These are phyloP conservation scores for Phytophthora chlamydospora DNA, from an alignment of 352 stramenopile genomes.

Conservation along the genomic window DNA sequence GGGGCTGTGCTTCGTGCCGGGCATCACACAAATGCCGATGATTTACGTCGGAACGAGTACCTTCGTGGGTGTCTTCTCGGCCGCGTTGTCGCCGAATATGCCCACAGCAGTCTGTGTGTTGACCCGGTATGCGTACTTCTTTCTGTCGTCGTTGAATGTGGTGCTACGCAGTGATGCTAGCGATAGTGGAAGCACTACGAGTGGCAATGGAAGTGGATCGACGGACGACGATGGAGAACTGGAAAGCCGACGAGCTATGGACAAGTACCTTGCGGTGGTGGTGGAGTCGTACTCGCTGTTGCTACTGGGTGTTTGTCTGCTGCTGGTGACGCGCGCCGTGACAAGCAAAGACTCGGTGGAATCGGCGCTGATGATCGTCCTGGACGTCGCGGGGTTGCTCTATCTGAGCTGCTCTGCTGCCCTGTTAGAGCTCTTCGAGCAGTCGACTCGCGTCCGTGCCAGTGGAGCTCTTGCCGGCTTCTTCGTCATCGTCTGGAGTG, in stretches of 20 bases:
- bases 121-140: constrained; percentile 57
- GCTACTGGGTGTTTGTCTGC: constrained; percentile 42
- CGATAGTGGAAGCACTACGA: constrained; percentile 3
- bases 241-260: constrained; percentile 25
- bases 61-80: constrained; percentile 46
- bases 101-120: constrained; percentile 52
- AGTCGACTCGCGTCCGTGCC: constrained; percentile 28
- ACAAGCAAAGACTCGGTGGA: constrained; percentile 72
- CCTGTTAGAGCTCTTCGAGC: constrained; percentile 59
- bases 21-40: constrained; percentile 38
- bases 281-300: constrained; percentile 66
- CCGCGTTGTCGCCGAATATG: constrained; percentile 50
- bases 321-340: constrained; percentile 54
- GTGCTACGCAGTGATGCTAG: constrained; percentile 35
- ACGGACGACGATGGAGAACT: constrained; percentile 5
- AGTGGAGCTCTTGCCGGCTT: constrained; percentile 51
- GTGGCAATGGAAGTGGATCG: constrained; percentile 12
- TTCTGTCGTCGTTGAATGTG: constrained; percentile 56
- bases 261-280: constrained; percentile 47
- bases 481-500: constrained; percentile 60
- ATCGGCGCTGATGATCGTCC: constrained; percentile 56
- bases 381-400: constrained; percentile 58
- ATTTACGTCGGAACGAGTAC: constrained; percentile 47
- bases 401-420: constrained; percentile 52
- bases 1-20: constrained; percentile 32